phyloP scores from a whole-genome alignment of 2,329 filamentous ascomycete species.

The Aspergillus glaucus region DNA sequence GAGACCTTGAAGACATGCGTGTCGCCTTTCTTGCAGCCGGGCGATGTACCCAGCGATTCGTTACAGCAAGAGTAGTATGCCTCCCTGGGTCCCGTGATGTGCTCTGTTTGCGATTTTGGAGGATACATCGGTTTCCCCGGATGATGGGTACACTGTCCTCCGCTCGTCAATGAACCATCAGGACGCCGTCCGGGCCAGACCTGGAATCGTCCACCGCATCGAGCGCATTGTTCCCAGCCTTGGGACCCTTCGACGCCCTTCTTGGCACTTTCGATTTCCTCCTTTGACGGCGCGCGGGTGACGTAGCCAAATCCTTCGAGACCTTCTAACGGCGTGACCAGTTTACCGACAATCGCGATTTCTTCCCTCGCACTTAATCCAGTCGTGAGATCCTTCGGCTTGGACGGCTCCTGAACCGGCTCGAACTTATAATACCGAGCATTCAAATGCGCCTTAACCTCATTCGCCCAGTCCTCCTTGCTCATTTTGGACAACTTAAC shows the following conservation, averaged over 20 bases:
- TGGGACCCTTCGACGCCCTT: constrained; percentile 60
- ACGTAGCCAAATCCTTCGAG: constrained; percentile 73
- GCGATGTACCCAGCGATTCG: constrained; percentile 62
- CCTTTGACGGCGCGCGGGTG: constrained; percentile 56
- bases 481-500: constrained; percentile 70
- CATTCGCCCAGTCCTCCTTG: constrained; percentile 63
- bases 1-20: constrained; percentile 85
- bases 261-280: constrained; percentile 60
- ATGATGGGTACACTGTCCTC: constrained; percentile 75
- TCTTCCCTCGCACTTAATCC: constrained; percentile 65
- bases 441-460: constrained; percentile 44
- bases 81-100: constrained; percentile 51
- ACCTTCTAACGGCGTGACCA: constrained; percentile 58
- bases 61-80: constrained; percentile 74
- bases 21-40: constrained; percentile 64
- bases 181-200: constrained; percentile 80
- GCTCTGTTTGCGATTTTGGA: constrained; percentile 47
- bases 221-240: constrained; percentile 83
- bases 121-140: constrained; percentile 64
- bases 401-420: constrained; percentile 25
- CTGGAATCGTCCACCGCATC: constrained; percentile 80
- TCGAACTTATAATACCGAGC: constrained; percentile 30
- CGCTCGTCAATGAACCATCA: constrained; percentile 67
- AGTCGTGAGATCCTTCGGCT: constrained; percentile 57
- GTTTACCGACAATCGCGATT: constrained; percentile 53